Conservation (phyloP, 1,139 yeast genomes). For the Zygosaccharomyces pseudobailii region DNA sequence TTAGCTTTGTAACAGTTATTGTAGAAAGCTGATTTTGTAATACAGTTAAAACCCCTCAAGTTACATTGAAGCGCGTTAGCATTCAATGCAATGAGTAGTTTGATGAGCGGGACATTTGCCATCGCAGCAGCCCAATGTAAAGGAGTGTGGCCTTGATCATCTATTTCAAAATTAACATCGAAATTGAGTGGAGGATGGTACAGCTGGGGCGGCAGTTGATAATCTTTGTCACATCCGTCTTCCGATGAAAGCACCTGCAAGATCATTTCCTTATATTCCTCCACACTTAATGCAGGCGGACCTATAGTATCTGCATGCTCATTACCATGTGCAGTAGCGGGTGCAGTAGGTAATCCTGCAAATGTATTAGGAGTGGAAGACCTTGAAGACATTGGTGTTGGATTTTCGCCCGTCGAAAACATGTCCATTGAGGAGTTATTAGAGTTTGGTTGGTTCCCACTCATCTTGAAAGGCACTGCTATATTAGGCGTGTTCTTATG, state of each 20-base stretch:
- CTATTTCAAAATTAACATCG: conserved; percentile 80
- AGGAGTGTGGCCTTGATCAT: conserved; percentile 94
- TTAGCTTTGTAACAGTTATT: conserved; percentile 81
- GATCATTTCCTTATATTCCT: conserved; percentile 29
- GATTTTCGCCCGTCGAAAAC: conserved; percentile 36
- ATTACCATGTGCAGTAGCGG: conserved; percentile 12
- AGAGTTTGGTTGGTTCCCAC: conserved; percentile 5
- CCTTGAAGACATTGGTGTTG: conserved; percentile 40
- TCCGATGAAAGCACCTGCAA: conserved; percentile 45
- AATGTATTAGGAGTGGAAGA: conserved; percentile 23
- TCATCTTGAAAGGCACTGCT: conserved; percentile 8
- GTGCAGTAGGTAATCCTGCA: conserved; percentile 11
- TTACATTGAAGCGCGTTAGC: conserved; percentile 77
- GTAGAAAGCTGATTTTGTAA: conserved; percentile 77
- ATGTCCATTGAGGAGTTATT: conserved; percentile 17
- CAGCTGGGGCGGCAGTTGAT: conserved; percentile 68
- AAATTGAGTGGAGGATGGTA: conserved; percentile 74
- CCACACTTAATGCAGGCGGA: conserved; percentile 13
- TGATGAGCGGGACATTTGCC: conserved; percentile 72
- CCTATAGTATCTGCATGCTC: conserved; percentile 3
- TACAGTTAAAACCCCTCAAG: conserved; percentile 73
- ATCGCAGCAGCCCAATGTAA: conserved; percentile 97
- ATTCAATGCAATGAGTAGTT: conserved; percentile 57
- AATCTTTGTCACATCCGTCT: conserved; percentile 68
- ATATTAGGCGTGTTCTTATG: conserved; percentile 6